Conservation (phyloP, 805 yeast genomes). For the Wickerhamomyces sydowiorum region DNA sequence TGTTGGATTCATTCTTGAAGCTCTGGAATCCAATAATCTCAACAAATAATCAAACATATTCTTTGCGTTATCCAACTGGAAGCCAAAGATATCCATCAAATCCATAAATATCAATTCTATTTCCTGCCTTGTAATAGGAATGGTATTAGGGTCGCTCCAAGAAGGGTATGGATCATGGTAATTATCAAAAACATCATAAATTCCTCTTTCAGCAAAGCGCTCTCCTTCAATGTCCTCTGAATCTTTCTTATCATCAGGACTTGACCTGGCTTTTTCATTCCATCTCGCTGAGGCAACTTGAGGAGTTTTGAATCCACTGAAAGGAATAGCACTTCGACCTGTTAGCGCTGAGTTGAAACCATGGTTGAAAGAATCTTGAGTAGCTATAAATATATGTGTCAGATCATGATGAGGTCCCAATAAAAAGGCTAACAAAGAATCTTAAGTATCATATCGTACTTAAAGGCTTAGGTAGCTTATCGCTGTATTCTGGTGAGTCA, state of each 20-base stretch:
- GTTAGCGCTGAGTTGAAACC: conserved; percentile 25
- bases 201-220: conserved; percentile 32
- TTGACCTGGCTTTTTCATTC: conserved; percentile 31
- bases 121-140: conserved; percentile 45
- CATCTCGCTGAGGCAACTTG: conserved; percentile 76
- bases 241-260: conserved; percentile 24
- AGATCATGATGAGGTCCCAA: background rate
- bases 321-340: conserved; percentile 48
- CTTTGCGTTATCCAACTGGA: conserved; percentile 58
- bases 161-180: conserved; percentile 46
- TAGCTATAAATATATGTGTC: conserved; percentile 2
- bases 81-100: conserved; percentile 54
- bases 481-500: background rate
- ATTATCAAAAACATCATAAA: conserved; percentile 37
- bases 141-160: conserved; percentile 36
- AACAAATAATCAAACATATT: conserved; percentile 65
- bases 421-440: background rate
- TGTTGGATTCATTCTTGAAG: conserved; percentile 54
- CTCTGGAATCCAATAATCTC: conserved; percentile 60
- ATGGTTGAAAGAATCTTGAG: conserved; percentile 6
- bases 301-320: conserved; percentile 94
- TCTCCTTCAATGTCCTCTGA: conserved; percentile 26
- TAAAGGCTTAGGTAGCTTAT: background rate
- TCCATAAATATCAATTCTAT: conserved; percentile 53
- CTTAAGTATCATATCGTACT: background rate